A percentile compares a stretch with the other conserved stretches of the same genome.
These are phyloP conservation scores for Malus asiatica DNA, from an alignment of 306 rosid genomes.

Conservation along the genomic window DNA sequence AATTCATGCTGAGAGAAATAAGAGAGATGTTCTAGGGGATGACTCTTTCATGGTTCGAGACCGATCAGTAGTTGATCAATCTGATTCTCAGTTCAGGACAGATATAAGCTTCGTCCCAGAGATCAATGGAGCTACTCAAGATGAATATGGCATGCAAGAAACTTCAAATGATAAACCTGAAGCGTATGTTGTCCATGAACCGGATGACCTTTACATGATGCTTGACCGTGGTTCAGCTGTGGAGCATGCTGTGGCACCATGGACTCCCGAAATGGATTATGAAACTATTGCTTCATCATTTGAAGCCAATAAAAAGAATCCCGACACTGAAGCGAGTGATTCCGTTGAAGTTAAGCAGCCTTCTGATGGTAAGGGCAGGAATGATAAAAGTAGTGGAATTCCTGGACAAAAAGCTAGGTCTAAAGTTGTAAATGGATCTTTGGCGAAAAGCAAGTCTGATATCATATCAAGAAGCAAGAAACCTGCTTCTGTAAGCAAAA, in stretches of 20 bases:
- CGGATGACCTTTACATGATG: slow-evolving; percentile 90
- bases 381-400: slow-evolving; percentile 32
- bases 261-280: slow-evolving; percentile 87
- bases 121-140: slow-evolving; percentile 47
- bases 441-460: slow-evolving; percentile 52
- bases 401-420: slow-evolving; percentile 50
- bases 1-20: slow-evolving; percentile 38
- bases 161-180: slow-evolving; percentile 37
- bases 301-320: slow-evolving; percentile 36
- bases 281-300: slow-evolving; percentile 34
- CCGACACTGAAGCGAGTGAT: slow-evolving; percentile 19
- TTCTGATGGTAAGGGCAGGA: slow-evolving; percentile 20
- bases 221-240: slow-evolving; percentile 70
- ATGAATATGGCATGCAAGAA: slow-evolving; percentile 34
- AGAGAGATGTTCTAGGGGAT: slow-evolving; percentile 50
- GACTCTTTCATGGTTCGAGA: slow-evolving; percentile 88
- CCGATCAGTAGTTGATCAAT: slow-evolving; percentile 45
- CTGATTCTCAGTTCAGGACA: slow-evolving; percentile 47
- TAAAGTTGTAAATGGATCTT: slow-evolving; percentile 46
- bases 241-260: slow-evolving; percentile 45
- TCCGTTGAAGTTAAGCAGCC: slow-evolving; percentile 24
- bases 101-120: slow-evolving; percentile 55
- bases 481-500: slow-evolving; percentile 50
- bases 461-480: slow-evolving; percentile 45
- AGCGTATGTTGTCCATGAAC: slow-evolving; percentile 40